These are phyloP conservation scores for Aspergillus sojae DNA, from an alignment of 2,329 filamentous ascomycete species.

Conservation along the genomic window DNA sequence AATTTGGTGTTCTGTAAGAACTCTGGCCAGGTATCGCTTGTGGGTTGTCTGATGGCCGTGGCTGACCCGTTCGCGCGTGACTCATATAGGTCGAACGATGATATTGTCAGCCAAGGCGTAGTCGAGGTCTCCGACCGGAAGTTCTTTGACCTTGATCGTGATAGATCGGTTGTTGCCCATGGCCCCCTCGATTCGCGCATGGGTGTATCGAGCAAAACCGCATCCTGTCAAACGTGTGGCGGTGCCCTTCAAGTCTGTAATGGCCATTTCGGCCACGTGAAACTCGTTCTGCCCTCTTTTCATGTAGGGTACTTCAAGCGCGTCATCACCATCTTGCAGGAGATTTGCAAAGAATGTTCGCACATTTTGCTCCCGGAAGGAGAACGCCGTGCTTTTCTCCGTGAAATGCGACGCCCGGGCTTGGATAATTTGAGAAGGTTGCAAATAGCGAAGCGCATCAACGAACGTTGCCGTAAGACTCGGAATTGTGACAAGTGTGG, in stretches of 20 bases:
- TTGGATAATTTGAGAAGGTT: constrained; percentile 84
- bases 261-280: constrained; percentile 93
- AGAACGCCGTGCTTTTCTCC: constrained; percentile 76
- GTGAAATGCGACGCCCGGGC: constrained; percentile 75
- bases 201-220: constrained; percentile 84
- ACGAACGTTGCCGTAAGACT: constrained; percentile 85
- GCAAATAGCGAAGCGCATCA: constrained; percentile 84
- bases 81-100: constrained; percentile 72
- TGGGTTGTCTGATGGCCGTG: background rate
- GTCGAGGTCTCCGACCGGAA: constrained; percentile 92
- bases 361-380: constrained; percentile 78
- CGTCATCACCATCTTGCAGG: constrained; percentile 86
- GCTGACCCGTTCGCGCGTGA: constrained; percentile 11
- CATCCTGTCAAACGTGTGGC: constrained; percentile 79
- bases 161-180: constrained; percentile 74
- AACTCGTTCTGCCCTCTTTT: constrained; percentile 86
- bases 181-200: constrained; percentile 87
- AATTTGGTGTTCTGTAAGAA: constrained; percentile 85
- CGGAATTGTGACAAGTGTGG: constrained; percentile 80
- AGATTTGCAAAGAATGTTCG: constrained; percentile 95
- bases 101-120: constrained; percentile 93
- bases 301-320: constrained; percentile 96
- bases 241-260: constrained; percentile 81
- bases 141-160: constrained; percentile 85
- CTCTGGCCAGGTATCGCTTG: background rate